phyloP scores from a whole-genome alignment of 345 rosid genomes.

The Arabis hirsuta region DNA sequence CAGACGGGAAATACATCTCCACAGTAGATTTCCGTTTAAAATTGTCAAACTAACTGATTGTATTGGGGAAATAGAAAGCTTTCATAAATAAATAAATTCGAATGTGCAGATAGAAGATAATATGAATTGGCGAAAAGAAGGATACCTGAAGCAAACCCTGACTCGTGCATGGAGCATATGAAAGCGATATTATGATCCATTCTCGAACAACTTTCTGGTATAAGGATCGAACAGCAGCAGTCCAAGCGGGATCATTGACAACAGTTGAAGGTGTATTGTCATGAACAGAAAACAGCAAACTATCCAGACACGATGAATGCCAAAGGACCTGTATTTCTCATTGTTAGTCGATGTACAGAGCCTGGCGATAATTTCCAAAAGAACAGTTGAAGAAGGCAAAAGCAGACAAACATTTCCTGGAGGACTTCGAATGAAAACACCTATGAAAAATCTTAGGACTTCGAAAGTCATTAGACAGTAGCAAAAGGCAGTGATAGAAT shows the following conservation, averaged over 20 bases:
- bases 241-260: constrained; percentile 91
- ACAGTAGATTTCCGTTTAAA: constrained; percentile 6
- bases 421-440: constrained; percentile 8
- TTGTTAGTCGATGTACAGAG: constrained; percentile 31
- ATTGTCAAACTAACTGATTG: constrained; percentile 17
- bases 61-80: constrained; percentile 2
- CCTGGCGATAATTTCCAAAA: constrained; percentile 3
- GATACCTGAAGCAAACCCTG: constrained; percentile 98
- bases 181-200: constrained; percentile 90
- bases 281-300: constrained; percentile 79
- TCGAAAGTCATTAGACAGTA: constrained; percentile 10
- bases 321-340: constrained; percentile 79
- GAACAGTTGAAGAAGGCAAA: constrained; percentile 19
- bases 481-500: constrained; percentile 13
- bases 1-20: constrained; percentile 25
- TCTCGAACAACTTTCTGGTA: constrained; percentile 86
- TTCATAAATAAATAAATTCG: constrained; percentile 1
- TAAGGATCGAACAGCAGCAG: constrained; percentile 78
- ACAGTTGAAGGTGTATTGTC: constrained; percentile 64
- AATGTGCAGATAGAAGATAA: constrained; percentile 21
- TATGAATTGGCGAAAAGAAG: constrained; percentile 27
- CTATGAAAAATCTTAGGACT: constrained; percentile 7
- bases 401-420: constrained; percentile 6
- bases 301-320: constrained; percentile 93
- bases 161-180: constrained; percentile 97